Evolutionary conservation across 768 basidiomycete species (phyloP).

Genomic region (Amanita exitialis): DNA sequence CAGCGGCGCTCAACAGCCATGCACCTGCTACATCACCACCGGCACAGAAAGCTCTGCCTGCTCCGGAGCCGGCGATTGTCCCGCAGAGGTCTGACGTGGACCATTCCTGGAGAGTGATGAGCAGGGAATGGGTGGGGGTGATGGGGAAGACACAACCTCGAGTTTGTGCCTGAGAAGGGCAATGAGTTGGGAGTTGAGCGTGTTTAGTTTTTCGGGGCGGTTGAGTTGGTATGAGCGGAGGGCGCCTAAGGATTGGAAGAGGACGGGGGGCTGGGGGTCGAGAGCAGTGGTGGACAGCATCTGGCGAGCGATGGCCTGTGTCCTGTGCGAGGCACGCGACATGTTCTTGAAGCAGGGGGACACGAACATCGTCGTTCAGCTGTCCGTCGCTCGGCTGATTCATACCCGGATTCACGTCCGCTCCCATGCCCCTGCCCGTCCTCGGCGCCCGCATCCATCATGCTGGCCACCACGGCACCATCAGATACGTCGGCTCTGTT

Average conservation of each 20-base stretch:
- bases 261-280: constrained; percentile 48
- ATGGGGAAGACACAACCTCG: constrained; percentile 36
- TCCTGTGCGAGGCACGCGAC: constrained; percentile 29
- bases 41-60: constrained; percentile 78
- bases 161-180: constrained; percentile 59
- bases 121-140: neutral
- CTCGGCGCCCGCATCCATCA: constrained; percentile 47
- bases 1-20: constrained; percentile 17
- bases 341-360: constrained; percentile 26
- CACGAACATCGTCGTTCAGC: constrained; percentile 8
- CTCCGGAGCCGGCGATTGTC: constrained; percentile 63
- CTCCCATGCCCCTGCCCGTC: constrained; percentile 19
- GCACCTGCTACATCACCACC: constrained; percentile 90
- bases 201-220: constrained; percentile 71
- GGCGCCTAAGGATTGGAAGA: constrained; percentile 58
- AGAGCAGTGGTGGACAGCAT: constrained; percentile 32
- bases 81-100: constrained; percentile 57
- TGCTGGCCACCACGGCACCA: constrained; percentile 50
- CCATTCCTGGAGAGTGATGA: constrained; percentile 21
- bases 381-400: neutral
- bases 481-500: constrained; percentile 61
- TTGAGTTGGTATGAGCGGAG: constrained; percentile 72
- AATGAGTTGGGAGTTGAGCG: constrained; percentile 75
- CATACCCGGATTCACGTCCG: constrained; percentile 1
- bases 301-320: constrained; percentile 35